Percentiles rank a stretch among this genome's conserved stretches.
Conservation (phyloP, 495 filamentous ascomycete species). For the Sabuloglossum arenarium region DNA sequence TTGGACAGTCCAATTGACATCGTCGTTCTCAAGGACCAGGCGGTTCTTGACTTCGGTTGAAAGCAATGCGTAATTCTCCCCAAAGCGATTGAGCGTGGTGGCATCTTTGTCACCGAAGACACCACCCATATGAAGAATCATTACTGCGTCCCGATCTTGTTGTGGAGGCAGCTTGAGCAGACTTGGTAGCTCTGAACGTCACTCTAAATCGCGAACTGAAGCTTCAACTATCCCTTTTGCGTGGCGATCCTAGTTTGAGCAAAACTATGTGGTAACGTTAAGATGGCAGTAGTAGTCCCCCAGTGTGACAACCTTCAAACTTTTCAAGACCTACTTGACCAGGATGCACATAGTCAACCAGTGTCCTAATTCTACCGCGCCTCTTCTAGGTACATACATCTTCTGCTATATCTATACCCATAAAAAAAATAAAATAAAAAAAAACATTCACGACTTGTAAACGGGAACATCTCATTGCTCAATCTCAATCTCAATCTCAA, state of each 20-base stretch:
- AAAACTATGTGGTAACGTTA: conserved; percentile 27
- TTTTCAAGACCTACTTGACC: too few relatives aligned
- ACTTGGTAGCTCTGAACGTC: conserved; percentile 69
- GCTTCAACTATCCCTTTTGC: conserved; percentile 48
- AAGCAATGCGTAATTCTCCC: conserved; percentile 48
- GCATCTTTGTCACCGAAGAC: conserved; percentile 74
- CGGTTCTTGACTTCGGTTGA: conserved; percentile 53
- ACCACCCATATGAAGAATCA: conserved; percentile 91
- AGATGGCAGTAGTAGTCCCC: too few relatives aligned
- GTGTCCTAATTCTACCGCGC: conserved; percentile 66
- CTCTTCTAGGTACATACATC: conserved; percentile 45
- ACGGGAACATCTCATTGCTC: conserved; percentile 92
- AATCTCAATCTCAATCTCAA: conserved; percentile 70
- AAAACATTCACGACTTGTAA: conserved; percentile 71
- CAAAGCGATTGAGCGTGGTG: conserved; percentile 67
- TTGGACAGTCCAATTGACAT: conserved; percentile 77
- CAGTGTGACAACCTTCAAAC: too few relatives aligned
- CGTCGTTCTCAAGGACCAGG: conserved; percentile 86
- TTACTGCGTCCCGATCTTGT: conserved; percentile 68
- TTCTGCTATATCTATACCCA: conserved; percentile 78
- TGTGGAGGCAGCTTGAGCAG: conserved; percentile 63
- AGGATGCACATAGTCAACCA: conserved; percentile 76
- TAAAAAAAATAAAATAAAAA: too few relatives aligned
- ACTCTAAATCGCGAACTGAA: conserved; percentile 66
- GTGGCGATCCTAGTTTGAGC: conserved; percentile 76